Conservation (phyloP, 192 early-diverging fungal genomes). For the Piromyces finnis region DNA sequence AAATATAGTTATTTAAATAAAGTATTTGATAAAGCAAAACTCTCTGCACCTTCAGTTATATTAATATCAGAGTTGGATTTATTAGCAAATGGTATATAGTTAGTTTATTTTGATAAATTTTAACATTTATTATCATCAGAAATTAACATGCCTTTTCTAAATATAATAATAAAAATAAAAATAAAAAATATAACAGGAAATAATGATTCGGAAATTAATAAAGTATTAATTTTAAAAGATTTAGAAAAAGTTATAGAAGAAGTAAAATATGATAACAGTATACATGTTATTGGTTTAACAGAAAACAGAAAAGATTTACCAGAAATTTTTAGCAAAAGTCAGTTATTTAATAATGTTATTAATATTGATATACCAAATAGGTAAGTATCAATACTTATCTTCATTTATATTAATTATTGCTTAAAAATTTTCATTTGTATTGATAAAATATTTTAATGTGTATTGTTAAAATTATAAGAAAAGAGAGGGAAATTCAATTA, state of each 20-base stretch:
- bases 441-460: too few species aligned
- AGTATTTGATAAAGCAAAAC: conserved; percentile 13
- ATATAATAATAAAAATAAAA: too few species aligned
- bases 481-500: conserved; percentile 1
- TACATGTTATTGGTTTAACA: conserved; percentile 13
- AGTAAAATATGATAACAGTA: background rate
- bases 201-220: conserved; percentile 4
- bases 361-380: conserved; percentile 14
- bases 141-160: too few species aligned
- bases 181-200: background rate
- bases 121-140: too few species aligned
- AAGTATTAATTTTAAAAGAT: background rate
- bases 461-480: background rate
- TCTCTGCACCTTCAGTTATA: conserved; percentile 21
- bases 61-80: conserved; percentile 28
- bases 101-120: background rate
- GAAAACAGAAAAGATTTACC: conserved; percentile 14
- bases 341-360: conserved; percentile 16
- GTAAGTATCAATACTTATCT: conserved; percentile 6
- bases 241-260: conserved; percentile 12
- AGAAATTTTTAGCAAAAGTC: conserved; percentile 7
- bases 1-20: background rate
- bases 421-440: background rate
- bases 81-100: conserved; percentile 14
- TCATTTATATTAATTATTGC: too few species aligned